Evolutionary conservation across 305 asterid genomes (phyloP).

Genomic region (Solanum hybrid): DNA sequence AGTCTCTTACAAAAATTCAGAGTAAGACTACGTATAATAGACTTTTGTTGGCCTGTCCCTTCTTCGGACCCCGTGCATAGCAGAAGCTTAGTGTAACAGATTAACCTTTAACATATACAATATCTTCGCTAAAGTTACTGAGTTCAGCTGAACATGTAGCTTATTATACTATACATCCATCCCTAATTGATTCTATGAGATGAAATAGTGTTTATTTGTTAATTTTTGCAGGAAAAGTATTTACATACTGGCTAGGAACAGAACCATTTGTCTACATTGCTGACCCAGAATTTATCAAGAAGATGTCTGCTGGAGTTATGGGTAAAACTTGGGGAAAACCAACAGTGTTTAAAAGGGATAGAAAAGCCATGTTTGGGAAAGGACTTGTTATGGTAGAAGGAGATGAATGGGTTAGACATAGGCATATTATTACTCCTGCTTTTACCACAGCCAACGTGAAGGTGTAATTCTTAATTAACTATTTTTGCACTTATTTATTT

Average conservation of each 20-base stretch:
- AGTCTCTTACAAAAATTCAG: too few relatives aligned
- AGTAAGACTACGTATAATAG: too few relatives aligned
- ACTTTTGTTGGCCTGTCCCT: too few relatives aligned
- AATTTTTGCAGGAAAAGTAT: constrained; percentile 52
- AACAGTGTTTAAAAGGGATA: constrained; percentile 58
- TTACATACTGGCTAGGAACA: constrained; percentile 75
- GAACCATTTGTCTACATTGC: constrained; percentile 88
- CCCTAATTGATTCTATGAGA: neutral
- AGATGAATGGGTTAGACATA: constrained; percentile 85
- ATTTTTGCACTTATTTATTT: neutral
- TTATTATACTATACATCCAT: neutral
- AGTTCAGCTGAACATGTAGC: neutral
- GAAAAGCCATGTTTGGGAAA: constrained; percentile 83
- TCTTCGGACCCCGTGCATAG: too few relatives aligned
- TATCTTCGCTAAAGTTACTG: neutral
- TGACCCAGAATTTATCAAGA: constrained; percentile 61
- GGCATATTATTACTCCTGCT: constrained; percentile 75
- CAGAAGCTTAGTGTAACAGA: too few relatives aligned
- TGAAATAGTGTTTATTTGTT: too few relatives aligned
- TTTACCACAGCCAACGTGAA: constrained; percentile 65
- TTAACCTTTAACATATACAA: too few relatives aligned
- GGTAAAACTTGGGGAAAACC: constrained; percentile 96
- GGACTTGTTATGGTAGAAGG: constrained; percentile 87
- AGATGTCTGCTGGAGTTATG: constrained; percentile 45
- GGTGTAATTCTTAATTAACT: constrained; percentile 21